phyloP scores from a whole-genome alignment of 345 rosid genomes.

The Pseudoturritis turrita region DNA sequence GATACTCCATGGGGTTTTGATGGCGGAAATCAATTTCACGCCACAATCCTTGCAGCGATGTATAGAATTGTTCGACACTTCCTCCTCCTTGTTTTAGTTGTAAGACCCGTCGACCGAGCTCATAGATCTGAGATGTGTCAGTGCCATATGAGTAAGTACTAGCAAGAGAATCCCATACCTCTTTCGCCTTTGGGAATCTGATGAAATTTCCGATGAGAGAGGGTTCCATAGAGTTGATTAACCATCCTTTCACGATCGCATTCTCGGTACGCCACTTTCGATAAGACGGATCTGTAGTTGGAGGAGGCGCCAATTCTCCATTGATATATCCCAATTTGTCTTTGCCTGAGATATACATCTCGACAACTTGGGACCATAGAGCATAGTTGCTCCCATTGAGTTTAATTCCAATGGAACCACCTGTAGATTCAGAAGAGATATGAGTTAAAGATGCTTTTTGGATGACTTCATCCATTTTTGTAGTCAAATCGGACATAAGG shows the following conservation, averaged over 20 bases:
- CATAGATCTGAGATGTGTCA: neutral
- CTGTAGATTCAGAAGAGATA: neutral
- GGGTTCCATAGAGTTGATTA: neutral
- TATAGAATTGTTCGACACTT: neutral
- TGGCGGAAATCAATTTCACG: neutral
- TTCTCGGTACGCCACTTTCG: neutral
- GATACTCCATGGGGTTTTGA: neutral
- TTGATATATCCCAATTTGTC: neutral
- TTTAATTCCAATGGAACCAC: neutral
- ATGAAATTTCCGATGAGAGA: neutral
- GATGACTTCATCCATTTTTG: neutral
- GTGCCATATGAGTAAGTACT: neutral
- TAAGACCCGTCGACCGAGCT: neutral
- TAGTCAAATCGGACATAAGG: neutral
- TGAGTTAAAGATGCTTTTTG: neutral
- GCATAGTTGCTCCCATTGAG: neutral
- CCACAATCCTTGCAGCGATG: neutral
- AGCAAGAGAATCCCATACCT: neutral
- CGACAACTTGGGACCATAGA: neutral
- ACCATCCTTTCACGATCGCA: neutral
- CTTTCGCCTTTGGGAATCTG: neutral
- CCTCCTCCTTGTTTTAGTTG: neutral
- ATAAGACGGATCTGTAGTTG: neutral
- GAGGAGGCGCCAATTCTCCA: neutral
- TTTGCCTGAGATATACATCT: neutral